phyloP scores from a whole-genome alignment of 352 stramenopile species.

The Globisporangium rhizosaccharum region DNA sequence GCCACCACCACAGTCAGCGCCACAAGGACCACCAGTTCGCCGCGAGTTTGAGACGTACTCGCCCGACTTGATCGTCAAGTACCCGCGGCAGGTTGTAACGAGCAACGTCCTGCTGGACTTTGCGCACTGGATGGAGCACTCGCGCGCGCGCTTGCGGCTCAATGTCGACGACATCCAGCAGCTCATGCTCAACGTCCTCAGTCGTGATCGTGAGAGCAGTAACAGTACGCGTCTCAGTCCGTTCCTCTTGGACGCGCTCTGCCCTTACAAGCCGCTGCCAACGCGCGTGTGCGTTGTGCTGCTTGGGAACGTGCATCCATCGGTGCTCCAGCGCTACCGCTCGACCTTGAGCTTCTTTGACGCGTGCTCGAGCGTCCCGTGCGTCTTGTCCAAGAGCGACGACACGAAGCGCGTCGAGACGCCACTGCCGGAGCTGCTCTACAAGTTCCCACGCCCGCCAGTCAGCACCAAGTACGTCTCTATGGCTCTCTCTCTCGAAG shows the following conservation, averaged over 20 bases:
- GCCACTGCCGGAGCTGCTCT: constrained; percentile 59
- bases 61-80: constrained; percentile 59
- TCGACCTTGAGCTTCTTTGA: constrained; percentile 72
- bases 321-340: constrained; percentile 60
- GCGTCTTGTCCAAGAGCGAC: constrained; percentile 54
- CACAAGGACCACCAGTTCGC: neutral
- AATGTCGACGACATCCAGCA: constrained; percentile 59
- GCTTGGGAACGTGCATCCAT: constrained; percentile 61
- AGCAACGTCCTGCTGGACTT: constrained; percentile 77
- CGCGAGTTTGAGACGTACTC: constrained; percentile 41
- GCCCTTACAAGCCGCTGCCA: constrained; percentile 31
- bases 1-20: neutral
- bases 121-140: constrained; percentile 55
- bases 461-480: constrained; percentile 55
- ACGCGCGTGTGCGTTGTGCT: constrained; percentile 75
- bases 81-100: constrained; percentile 48
- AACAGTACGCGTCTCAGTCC: constrained; percentile 28
- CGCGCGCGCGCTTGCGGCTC: constrained; percentile 36
- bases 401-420: constrained; percentile 48
- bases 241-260: constrained; percentile 51
- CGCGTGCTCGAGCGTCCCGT: constrained; percentile 59
- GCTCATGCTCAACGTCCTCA: constrained; percentile 47
- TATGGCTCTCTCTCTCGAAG: neutral
- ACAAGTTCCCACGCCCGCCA: constrained; percentile 57
- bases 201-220: constrained; percentile 1